A percentile compares a stretch with the other conserved stretches of the same genome.
Evolutionary conservation across 2,329 filamentous ascomycete genomes (phyloP).

Genomic region (Capronia coronata): DNA sequence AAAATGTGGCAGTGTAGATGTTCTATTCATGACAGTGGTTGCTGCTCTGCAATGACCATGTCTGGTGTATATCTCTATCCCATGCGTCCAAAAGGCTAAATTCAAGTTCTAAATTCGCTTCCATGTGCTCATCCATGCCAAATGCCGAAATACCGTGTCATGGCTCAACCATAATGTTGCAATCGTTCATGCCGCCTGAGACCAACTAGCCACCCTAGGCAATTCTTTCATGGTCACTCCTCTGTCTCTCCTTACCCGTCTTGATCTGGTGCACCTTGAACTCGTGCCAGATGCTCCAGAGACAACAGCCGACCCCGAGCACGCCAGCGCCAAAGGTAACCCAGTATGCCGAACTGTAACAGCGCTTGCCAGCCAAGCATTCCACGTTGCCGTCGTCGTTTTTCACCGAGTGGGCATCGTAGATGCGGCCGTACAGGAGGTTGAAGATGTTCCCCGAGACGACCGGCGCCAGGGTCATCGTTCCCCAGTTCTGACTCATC

Average conservation of each 20-base stretch:
- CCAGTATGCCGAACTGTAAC: constrained; percentile 75
- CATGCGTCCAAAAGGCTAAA: neutral
- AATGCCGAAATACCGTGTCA: neutral
- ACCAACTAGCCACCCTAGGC: constrained; percentile 7
- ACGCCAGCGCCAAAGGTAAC: constrained; percentile 49
- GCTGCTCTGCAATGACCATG: neutral
- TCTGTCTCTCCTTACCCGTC: constrained; percentile 11
- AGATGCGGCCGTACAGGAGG: constrained; percentile 76
- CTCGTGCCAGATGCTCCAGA: constrained; percentile 39
- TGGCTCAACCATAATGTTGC: neutral
- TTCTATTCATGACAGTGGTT: too few species aligned
- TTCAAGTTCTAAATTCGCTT: neutral
- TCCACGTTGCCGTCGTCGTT: constrained; percentile 59
- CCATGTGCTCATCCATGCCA: constrained; percentile 2
- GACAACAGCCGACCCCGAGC: constrained; percentile 14
- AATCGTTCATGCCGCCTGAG: too few species aligned
- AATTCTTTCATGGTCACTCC: constrained; percentile 17
- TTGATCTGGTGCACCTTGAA: constrained; percentile 29
- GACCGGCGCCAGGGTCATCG: constrained; percentile 84
- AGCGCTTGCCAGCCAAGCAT: constrained; percentile 70
- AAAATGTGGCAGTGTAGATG: too few species aligned
- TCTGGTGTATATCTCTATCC: neutral
- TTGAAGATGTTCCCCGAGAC: constrained; percentile 89
- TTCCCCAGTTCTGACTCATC: constrained; percentile 91
- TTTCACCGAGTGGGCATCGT: constrained; percentile 70